Percentiles rank a stretch among this genome's conserved stretches.
Conservation (phyloP, 192 early-diverging fungal genomes). For the Coemansia sp. region DNA sequence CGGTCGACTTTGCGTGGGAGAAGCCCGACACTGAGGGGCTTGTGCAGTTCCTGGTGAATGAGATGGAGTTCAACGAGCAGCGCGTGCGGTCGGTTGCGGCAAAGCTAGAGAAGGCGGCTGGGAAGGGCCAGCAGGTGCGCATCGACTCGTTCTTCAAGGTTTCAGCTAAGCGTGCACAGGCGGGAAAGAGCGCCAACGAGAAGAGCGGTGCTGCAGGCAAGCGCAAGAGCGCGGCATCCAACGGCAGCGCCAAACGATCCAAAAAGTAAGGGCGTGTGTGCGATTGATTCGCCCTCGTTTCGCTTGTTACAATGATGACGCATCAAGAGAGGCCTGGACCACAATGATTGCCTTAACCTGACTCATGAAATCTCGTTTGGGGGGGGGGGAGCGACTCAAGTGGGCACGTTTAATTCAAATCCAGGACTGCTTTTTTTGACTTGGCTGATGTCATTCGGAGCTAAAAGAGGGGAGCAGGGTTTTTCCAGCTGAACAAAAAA, state of each 20-base stretch:
- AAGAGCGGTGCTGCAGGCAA: slow-evolving; percentile 8
- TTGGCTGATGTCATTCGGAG: slow-evolving; percentile 2
- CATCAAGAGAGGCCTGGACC: neutral
- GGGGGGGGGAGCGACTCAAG: neutral
- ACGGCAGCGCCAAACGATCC: slow-evolving; percentile 17
- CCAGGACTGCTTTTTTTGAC: neutral
- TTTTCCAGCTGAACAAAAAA: neutral
- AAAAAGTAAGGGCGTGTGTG: slow-evolving; percentile 13
- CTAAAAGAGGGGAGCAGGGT: neutral
- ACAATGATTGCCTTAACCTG: too few species aligned
- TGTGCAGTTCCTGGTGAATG: slow-evolving; percentile 84
- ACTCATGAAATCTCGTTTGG: neutral
- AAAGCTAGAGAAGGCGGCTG: slow-evolving; percentile 75
- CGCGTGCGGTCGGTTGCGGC: slow-evolving; percentile 77
- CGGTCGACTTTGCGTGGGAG: slow-evolving; percentile 65
- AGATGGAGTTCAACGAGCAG: slow-evolving; percentile 96
- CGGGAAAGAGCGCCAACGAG: slow-evolving; percentile 4
- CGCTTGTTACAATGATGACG: slow-evolving; percentile 4
- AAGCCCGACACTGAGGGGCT: slow-evolving; percentile 77
- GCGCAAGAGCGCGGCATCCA: slow-evolving; percentile 21
- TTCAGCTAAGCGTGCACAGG: slow-evolving; percentile 20
- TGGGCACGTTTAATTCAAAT: neutral
- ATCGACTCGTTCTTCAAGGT: slow-evolving; percentile 89
- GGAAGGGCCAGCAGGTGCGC: slow-evolving; percentile 83
- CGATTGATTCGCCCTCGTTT: neutral